phyloP scores from a whole-genome alignment of 331 rosid genomes.

The Arachis monticola region DNA sequence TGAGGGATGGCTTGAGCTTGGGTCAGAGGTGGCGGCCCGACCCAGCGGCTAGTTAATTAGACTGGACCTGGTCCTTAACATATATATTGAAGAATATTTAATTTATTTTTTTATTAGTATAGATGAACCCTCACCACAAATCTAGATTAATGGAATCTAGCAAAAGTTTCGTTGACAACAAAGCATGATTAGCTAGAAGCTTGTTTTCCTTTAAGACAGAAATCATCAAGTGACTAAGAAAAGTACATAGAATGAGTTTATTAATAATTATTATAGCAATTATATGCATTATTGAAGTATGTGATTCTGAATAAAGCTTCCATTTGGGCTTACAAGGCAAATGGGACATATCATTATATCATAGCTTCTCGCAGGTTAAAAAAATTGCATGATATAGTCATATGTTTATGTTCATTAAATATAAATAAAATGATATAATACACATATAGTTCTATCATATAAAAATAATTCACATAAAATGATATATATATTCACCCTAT shows the following conservation, averaged over 20 bases:
- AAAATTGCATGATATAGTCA: too few species aligned
- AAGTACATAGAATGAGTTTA: conserved; percentile 8
- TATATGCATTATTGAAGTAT: background rate
- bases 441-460: too few species aligned
- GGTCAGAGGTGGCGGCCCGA: too few species aligned
- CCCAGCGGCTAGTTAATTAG: too few species aligned
- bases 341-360: background rate
- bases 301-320: conserved; percentile 25
- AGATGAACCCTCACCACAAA: conserved; percentile 1
- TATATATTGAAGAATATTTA: background rate
- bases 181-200: conserved; percentile 1
- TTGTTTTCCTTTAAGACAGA: conserved; percentile 1
- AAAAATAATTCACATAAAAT: too few species aligned
- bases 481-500: background rate
- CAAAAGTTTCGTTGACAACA: conserved; percentile 1
- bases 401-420: too few species aligned
- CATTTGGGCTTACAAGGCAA: conserved; percentile 6
- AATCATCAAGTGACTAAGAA: background rate
- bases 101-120: background rate
- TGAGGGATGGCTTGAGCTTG: too few species aligned
- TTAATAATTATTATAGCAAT: conserved; percentile 15
- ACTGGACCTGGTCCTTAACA: too few species aligned
- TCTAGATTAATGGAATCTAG: conserved; percentile 9
- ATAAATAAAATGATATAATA: too few species aligned
- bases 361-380: too few species aligned